Percentiles rank a stretch among this genome's conserved stretches.
phyloP scores from a whole-genome alignment of 129 eudicot genomes.

The Flaveria sonorensis region DNA sequence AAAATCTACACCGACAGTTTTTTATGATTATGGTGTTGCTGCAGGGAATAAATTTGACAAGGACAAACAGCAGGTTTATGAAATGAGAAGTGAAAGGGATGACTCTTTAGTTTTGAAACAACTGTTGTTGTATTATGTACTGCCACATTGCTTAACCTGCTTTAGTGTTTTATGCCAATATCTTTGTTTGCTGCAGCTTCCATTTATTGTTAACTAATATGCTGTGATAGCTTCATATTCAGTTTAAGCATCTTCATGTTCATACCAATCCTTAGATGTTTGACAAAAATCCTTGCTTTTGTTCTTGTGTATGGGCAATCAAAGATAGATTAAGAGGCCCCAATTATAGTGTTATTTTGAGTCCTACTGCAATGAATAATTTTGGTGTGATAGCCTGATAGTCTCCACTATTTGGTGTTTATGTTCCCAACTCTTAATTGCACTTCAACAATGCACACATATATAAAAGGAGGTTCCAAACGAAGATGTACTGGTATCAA shows the following conservation, averaged over 20 bases:
- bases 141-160: not conserved
- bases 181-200: constrained; percentile 9
- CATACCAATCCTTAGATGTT: not conserved
- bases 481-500: too few species aligned
- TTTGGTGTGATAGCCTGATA: too few species aligned
- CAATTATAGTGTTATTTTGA: too few species aligned
- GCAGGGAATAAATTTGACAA: constrained; percentile 11
- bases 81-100: constrained; percentile 10
- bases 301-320: too few species aligned
- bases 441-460: too few species aligned
- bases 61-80: not conserved
- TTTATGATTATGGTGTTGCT: not conserved
- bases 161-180: not conserved
- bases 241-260: not conserved
- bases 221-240: not conserved
- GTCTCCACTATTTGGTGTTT: too few species aligned
- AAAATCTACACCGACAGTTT: not conserved
- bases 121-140: constrained; percentile 2
- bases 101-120: constrained; percentile 3
- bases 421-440: too few species aligned
- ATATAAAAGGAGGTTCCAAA: too few species aligned
- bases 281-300: too few species aligned
- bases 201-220: not conserved
- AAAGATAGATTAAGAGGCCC: too few species aligned
- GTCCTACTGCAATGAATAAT: too few species aligned